phyloP scores from a whole-genome alignment of 768 basidiomycete genomes.

The Trametes cingulata region DNA sequence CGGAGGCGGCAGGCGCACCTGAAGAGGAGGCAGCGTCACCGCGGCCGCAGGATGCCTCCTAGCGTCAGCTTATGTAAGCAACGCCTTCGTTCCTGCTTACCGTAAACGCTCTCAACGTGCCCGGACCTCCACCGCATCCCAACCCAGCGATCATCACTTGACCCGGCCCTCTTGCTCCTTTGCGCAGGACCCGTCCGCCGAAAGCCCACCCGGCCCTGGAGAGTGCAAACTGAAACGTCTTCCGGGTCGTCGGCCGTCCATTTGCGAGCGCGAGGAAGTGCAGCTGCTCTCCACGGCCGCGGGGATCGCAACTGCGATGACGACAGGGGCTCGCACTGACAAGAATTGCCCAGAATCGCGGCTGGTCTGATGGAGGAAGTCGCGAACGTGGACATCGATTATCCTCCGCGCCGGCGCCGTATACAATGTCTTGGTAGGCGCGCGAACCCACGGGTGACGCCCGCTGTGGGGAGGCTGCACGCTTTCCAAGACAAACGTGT shows the following conservation, averaged over 20 bases:
- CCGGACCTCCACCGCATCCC: neutral
- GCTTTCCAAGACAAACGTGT: neutral
- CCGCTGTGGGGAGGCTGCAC: neutral
- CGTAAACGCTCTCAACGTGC: neutral
- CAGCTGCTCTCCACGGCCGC: neutral
- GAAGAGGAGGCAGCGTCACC: conserved; percentile 4
- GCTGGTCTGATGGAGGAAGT: neutral
- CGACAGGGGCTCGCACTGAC: conserved; percentile 4
- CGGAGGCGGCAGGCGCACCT: neutral
- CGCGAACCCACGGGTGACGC: neutral
- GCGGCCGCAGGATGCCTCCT: neutral
- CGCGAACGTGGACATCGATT: neutral
- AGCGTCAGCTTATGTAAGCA: conserved; percentile 22
- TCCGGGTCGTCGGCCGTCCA: neutral
- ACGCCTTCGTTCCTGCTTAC: conserved; percentile 20
- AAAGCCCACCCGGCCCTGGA: neutral
- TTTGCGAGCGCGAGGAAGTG: neutral
- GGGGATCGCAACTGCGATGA: conserved; percentile 5
- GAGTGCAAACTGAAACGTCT: neutral
- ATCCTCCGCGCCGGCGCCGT: neutral
- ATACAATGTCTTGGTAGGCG: neutral
- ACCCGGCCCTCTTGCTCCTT: neutral
- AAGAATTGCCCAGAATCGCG: neutral
- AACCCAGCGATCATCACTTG: conserved; percentile 11
- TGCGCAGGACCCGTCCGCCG: conserved; percentile 4